Evolutionary conservation across 2,329 filamentous ascomycete species (phyloP).

Genomic region (Chaetomium strumarium): DNA sequence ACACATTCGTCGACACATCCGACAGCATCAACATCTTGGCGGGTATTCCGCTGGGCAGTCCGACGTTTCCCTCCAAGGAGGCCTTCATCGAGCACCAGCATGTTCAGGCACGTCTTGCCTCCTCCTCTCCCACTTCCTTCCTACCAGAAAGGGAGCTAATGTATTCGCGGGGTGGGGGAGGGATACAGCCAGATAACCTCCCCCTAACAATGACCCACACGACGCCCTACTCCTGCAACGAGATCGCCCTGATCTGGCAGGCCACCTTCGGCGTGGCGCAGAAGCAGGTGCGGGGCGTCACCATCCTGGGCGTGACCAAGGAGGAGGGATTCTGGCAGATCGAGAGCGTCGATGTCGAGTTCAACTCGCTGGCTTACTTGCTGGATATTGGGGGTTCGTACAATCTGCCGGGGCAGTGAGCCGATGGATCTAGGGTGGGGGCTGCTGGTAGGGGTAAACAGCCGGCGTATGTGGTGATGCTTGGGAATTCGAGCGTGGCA

Average conservation of each 20-base stretch:
- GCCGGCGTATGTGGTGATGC: too few relatives aligned
- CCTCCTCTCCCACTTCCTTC: background rate
- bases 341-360: slow-evolving; percentile 30
- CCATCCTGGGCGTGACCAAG: slow-evolving; percentile 25
- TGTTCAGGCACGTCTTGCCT: slow-evolving; percentile 1
- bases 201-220: slow-evolving; percentile 26
- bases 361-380: slow-evolving; percentile 29
- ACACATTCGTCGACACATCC: slow-evolving; percentile 29
- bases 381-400: slow-evolving; percentile 24
- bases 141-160: too few relatives aligned
- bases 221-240: slow-evolving; percentile 27
- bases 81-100: slow-evolving; percentile 27
- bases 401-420: slow-evolving; percentile 6
- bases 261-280: slow-evolving; percentile 25
- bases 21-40: slow-evolving; percentile 32
- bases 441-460: background rate
- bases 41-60: slow-evolving; percentile 26
- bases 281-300: slow-evolving; percentile 28
- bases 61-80: slow-evolving; percentile 29
- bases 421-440: background rate
- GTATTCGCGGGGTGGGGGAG: too few relatives aligned
- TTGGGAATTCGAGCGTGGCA: background rate
- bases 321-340: slow-evolving; percentile 28
- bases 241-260: slow-evolving; percentile 31
- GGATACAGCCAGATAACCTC: slow-evolving; percentile 28